Base-by-base conservation (phyloP, 2,329 filamentous ascomycete genomes). In the Sordariomycetes sp. region DNA sequence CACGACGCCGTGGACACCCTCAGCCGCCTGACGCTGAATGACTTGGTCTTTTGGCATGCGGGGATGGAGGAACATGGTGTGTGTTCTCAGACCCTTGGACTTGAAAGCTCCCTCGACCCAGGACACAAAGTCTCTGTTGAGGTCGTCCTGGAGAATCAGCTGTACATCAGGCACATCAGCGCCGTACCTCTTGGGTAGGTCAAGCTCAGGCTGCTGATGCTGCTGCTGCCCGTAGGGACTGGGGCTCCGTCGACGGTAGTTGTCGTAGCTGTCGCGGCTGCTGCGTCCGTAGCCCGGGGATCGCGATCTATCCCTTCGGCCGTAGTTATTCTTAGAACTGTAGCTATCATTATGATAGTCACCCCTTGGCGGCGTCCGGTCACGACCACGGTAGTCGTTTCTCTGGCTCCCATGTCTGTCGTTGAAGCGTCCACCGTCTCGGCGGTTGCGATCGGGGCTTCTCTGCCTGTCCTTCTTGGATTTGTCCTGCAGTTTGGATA, bases 111-210 rank as follows among this genome's bases (percentile, higher is more conserved):
- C 71, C 51, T 94, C 83, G 9, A 94, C 80, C 72, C 85, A 94
- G 34, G 70, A 70, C 33, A 94, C 77, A 49, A 94, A 95, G 37
- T 86, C 80, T 39, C 82, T 70, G 39, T 81, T 76, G 10, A 93
- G 70, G 44, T 87, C 79, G 42, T 90, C 79, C 29, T 90, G 67
- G 5, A 93, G 72, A 19, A 95, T 74, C 20, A 96, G 76, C 53
- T 95, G 87, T 12, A 95, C 82, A 46, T 96, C 87, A 3, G 90
- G 88, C 16, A 95, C 79, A 42, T 92, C 77, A 37, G 72, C 65
- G 5, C 84, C 78, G 38, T 78, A 74, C 37, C 87, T 72, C 36
- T 79, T 74, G 28, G 86, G 85, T 7, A 94, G 72, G 20, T 83
- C 80, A 10, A 87, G 64, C 35, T 80, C 70, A 37, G 65, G 57